phyloP scores from a whole-genome alignment of 768 basidiomycete species.

The Psilocybe subaeruginosa region DNA sequence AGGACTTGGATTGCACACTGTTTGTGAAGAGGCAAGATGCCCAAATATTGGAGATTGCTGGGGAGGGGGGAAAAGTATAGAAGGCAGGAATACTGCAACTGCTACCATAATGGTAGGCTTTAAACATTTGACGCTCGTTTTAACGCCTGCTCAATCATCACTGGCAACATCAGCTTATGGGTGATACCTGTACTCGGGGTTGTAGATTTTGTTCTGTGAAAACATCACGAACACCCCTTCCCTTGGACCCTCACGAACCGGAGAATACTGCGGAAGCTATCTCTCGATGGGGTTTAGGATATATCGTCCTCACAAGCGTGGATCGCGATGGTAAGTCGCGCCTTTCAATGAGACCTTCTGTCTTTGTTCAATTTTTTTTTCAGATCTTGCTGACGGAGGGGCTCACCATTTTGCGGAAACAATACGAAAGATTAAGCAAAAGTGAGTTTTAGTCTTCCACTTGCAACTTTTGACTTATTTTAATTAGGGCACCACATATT shows the following conservation, averaged over 20 bases:
- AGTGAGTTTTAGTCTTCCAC: conserved; percentile 47
- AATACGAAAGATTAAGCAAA: conserved; percentile 93
- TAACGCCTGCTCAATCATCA: not conserved
- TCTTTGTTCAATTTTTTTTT: not conserved
- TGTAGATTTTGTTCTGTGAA: conserved; percentile 98
- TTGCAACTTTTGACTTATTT: conserved; percentile 5
- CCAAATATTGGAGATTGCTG: conserved; percentile 99
- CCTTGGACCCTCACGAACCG: conserved; percentile 94
- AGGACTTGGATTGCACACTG: conserved; percentile 90
- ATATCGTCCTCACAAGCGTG: conserved; percentile 96
- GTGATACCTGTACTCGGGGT: conserved; percentile 97
- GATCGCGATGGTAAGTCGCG: conserved; percentile 85
- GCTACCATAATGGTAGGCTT: conserved; percentile 94
- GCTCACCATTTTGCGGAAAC: conserved; percentile 95
- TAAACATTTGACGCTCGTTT: not conserved
- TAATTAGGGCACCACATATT: conserved; percentile 84
- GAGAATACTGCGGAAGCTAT: conserved; percentile 99
- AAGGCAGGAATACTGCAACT: conserved; percentile 83
- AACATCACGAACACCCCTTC: conserved; percentile 86
- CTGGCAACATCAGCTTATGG: conserved; percentile 78
- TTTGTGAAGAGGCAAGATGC: conserved; percentile 98
- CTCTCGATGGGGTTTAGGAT: conserved; percentile 95
- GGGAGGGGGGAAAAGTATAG: conserved; percentile 83
- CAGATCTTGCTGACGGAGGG: conserved; percentile 92
- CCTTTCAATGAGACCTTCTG: not conserved